Conservation (phyloP, 805 yeast genomes). For the Candida incommunis region DNA sequence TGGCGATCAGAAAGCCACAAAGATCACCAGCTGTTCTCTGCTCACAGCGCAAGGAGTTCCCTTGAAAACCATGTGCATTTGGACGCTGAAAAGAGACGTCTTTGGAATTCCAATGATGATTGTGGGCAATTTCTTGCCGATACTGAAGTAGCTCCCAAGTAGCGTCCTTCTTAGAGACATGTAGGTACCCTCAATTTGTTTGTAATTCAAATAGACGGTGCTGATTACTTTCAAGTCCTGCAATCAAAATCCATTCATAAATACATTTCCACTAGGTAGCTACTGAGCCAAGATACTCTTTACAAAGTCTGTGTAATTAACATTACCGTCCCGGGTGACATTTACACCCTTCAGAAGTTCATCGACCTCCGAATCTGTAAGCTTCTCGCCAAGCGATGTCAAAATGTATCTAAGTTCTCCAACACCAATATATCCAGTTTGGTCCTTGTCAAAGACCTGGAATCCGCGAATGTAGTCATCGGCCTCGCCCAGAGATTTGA, state of each 20-base stretch:
- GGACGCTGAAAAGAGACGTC: constrained; percentile 90
- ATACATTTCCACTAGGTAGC: constrained; percentile 4
- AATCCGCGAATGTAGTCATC: constrained; percentile 90
- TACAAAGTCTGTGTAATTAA: constrained; percentile 85
- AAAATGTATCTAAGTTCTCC: constrained; percentile 93
- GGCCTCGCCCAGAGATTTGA: constrained; percentile 76
- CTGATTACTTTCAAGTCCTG: constrained; percentile 2
- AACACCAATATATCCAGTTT: constrained; percentile 90
- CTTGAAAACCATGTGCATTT: constrained; percentile 67
- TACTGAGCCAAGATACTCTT: constrained; percentile 85
- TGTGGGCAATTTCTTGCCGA: constrained; percentile 83
- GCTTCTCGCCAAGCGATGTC: constrained; percentile 91
- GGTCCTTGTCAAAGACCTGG: constrained; percentile 94
- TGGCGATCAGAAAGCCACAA: constrained; percentile 79
- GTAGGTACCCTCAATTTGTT: not conserved
- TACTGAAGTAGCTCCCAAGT: constrained; percentile 18
- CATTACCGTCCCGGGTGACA: constrained; percentile 85
- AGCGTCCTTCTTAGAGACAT: not conserved
- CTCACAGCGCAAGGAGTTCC: constrained; percentile 27
- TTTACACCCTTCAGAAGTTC: constrained; percentile 92
- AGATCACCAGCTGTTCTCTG: constrained; percentile 77
- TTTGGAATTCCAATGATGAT: constrained; percentile 97
- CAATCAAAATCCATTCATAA: too few species aligned
- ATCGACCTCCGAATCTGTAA: constrained; percentile 82
- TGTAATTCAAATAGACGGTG: not conserved